Base-by-base conservation (phyloP, 345 rosid species). In the Melastoma malabathricum region DNA sequence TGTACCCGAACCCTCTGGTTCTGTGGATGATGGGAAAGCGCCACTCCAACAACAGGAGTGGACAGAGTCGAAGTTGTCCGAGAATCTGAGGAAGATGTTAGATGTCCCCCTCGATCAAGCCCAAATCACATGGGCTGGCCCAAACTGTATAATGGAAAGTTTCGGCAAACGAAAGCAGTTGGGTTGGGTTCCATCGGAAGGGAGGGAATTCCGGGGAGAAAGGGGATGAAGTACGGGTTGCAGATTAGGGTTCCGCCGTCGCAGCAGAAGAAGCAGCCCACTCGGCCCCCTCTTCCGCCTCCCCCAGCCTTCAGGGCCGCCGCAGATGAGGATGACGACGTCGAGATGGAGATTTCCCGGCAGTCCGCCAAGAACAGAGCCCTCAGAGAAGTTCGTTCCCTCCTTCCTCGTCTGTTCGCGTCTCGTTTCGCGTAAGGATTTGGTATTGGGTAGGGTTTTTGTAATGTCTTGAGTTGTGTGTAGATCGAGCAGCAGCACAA, bases 401-500 rank as follows among this genome's bases (percentile, higher is more conserved):
- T 10, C 34, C 2, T 51, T 39, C 44, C 55, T 20, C 0, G 20
- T 10, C 0, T 0, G 41, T 18, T 51, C 19, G 43, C 16, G 23
- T 38, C 44, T 8, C 10, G 5, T 51, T 51, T 29, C n/a, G 55
- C 25, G 2, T 14, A 10, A 5, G 41, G 41, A 38, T 43, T 5
- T n/a, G 15, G 34, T 46, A 9, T 16, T 20, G 38, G 23, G 8
- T 6, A 20, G 41, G 43, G 15, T 48, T 18, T 20, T 3, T 13
- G 46, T 17, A 2, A 10, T 10, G 18, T 22, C 50, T 52, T 25
- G 55, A 44, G 20, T 31, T 25, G 22, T 34, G 62, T 58, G 8
- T 64, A 85, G 98, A 64, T 79, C n/a, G 98, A 92, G 64, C 94
- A 84, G 63, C 84, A 81, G 56, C 95, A 81, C 56, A 84, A 75